Percentiles rank a stretch among this genome's conserved stretches.
phyloP scores from a whole-genome alignment of 176 grass and related monocot species.

The Alloteropsis semialata region DNA sequence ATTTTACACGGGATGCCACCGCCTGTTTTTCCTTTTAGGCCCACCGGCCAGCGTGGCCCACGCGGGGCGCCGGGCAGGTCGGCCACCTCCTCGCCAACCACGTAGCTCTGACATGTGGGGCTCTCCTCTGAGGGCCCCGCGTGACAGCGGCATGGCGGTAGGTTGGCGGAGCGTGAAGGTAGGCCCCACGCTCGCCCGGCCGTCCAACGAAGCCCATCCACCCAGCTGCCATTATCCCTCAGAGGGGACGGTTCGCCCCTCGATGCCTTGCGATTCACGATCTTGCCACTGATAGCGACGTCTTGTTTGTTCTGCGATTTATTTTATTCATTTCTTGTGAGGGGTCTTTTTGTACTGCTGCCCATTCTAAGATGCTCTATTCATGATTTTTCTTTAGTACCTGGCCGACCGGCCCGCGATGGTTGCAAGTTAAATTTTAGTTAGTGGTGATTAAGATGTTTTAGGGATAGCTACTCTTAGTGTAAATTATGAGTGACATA shows the following conservation, averaged over 20 bases:
- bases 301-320: not conserved
- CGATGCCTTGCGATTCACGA: constrained; percentile 11
- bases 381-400: not conserved
- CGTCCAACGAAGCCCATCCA: constrained; percentile 42
- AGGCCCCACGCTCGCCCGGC: not conserved
- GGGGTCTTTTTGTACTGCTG: not conserved
- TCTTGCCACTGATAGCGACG: constrained; percentile 17
- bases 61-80: not conserved
- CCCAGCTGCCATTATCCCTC: constrained; percentile 40
- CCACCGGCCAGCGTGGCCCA: not conserved
- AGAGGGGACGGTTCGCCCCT: not conserved
- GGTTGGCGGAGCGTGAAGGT: not conserved
- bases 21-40: not conserved
- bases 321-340: not conserved
- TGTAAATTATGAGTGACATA: not conserved
- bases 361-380: not conserved
- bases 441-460: not conserved
- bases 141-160: not conserved
- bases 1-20: constrained; percentile 19
- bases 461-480: not conserved
- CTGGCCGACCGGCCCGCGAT: constrained; percentile 3
- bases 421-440: not conserved
- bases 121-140: fast-evolving
- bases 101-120: not conserved
- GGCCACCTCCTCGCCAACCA: not conserved